These are phyloP conservation scores for Urochloa ruziziensis DNA, from an alignment of 176 grass and related monocot species.

Conservation along the genomic window DNA sequence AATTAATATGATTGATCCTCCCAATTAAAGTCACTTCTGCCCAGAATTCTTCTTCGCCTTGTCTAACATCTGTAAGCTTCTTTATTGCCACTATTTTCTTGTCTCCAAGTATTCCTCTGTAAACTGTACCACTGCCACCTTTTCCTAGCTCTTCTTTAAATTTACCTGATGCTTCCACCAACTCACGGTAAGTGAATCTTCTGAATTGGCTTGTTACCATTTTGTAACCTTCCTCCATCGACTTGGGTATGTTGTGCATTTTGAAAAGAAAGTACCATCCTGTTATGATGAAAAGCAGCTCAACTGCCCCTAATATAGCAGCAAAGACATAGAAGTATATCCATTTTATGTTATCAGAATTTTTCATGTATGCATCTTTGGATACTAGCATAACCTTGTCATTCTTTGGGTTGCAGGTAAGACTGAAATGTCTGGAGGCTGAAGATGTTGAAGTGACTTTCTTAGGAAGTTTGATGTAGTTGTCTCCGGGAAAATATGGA, in stretches of 20 bases:
- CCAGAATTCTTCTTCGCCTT: slow-evolving; percentile 78
- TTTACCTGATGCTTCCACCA: slow-evolving; percentile 58
- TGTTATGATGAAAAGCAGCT: slow-evolving; percentile 54
- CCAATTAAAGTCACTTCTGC: slow-evolving; percentile 67
- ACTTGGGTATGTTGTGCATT: slow-evolving; percentile 42
- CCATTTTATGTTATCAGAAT: slow-evolving; percentile 48
- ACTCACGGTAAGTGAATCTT: slow-evolving; percentile 60
- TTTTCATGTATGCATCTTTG: slow-evolving; percentile 29
- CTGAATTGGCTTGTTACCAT: slow-evolving; percentile 74
- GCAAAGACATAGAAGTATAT: slow-evolving; percentile 62
- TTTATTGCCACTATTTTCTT: slow-evolving; percentile 75
- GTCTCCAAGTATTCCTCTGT: slow-evolving; percentile 59
- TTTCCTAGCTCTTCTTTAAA: slow-evolving; percentile 78
- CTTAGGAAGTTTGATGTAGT: slow-evolving; percentile 65
- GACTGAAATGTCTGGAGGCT: slow-evolving; percentile 5
- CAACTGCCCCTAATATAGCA: slow-evolving; percentile 43
- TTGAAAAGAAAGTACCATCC: slow-evolving; percentile 77
- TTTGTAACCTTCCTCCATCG: slow-evolving; percentile 67
- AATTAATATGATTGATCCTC: slow-evolving; percentile 84
- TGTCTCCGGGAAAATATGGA: slow-evolving; percentile 50
- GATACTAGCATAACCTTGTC: slow-evolving; percentile 18
- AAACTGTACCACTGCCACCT: slow-evolving; percentile 60
- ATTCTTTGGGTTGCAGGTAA: slow-evolving; percentile 45
- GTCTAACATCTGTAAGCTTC: slow-evolving; percentile 60
- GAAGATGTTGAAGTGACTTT: slow-evolving; percentile 25